Percentiles rank a stretch among this genome's conserved stretches.
Conservation (phyloP, 192 early-diverging fungal species). For the Rhizophagus prolifer region DNA sequence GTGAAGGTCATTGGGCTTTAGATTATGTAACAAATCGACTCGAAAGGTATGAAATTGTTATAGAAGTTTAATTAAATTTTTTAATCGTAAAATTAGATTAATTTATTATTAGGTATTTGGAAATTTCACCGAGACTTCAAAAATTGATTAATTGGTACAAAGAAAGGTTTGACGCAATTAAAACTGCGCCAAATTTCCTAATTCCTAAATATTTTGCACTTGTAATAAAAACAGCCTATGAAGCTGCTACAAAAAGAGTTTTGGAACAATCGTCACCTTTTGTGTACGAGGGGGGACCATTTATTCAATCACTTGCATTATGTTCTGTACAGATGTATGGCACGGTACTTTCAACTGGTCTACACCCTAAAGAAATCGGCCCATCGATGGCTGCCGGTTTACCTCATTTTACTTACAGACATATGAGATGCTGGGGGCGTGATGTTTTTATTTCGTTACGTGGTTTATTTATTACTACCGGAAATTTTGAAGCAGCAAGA, state of each 20-base stretch:
- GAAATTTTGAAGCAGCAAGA: conserved; percentile 78
- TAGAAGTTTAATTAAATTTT: not conserved
- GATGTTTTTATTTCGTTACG: conserved; percentile 93
- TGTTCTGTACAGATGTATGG: conserved; percentile 86
- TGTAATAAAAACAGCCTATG: conserved; percentile 74
- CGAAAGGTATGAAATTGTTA: conserved; percentile 42
- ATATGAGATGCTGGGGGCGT: conserved; percentile 98
- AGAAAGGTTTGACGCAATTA: conserved; percentile 69
- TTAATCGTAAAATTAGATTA: too few species aligned
- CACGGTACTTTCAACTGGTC: conserved; percentile 75
- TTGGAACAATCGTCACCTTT: conserved; percentile 60
- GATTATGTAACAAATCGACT: conserved; percentile 85
- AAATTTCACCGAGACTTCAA: conserved; percentile 31
- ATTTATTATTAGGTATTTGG: conserved; percentile 34
- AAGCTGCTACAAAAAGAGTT: conserved; percentile 64
- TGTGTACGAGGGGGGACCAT: conserved; percentile 56
- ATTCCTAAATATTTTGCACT: conserved; percentile 94
- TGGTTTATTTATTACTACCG: conserved; percentile 81
- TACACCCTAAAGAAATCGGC: conserved; percentile 61
- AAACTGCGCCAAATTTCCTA: conserved; percentile 76
- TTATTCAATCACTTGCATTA: conserved; percentile 72
- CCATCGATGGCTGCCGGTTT: conserved; percentile 90
- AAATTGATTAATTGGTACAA: conserved; percentile 74
- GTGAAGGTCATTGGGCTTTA: conserved; percentile 87
- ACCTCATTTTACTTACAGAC: conserved; percentile 87